phyloP scores from a whole-genome alignment of 768 basidiomycete genomes.

The Rhizopogon sp. region DNA sequence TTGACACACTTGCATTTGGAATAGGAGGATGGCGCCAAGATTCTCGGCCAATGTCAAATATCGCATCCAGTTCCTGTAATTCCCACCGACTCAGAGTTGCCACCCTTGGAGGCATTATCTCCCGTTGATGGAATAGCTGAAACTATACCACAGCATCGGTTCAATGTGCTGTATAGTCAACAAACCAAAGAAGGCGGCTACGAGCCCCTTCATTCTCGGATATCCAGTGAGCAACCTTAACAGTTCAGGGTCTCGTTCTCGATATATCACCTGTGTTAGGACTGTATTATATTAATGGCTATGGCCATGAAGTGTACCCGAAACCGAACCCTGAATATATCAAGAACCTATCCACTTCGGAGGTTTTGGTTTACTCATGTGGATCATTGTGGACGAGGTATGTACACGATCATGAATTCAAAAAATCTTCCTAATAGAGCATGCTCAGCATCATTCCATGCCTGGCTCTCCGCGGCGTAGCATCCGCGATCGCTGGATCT shows the following conservation, averaged over 20 bases:
- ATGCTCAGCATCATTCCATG: slow-evolving; percentile 79
- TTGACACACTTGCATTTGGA: slow-evolving; percentile 6
- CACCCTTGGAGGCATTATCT: slow-evolving; percentile 33
- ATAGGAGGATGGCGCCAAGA: slow-evolving; percentile 67
- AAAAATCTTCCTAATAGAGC: slow-evolving; percentile 5
- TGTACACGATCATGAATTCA: slow-evolving; percentile 9
- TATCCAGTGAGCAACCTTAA: slow-evolving; percentile 50
- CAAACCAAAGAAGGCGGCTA: slow-evolving; percentile 43
- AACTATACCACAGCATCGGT: slow-evolving; percentile 33
- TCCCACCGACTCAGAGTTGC: slow-evolving; percentile 25
- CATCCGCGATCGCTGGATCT: slow-evolving; percentile 71
- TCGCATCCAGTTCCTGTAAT: slow-evolving; percentile 60
- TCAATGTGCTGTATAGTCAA: slow-evolving; percentile 66
- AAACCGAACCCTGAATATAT: slow-evolving; percentile 81
- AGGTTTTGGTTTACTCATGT: slow-evolving; percentile 84
- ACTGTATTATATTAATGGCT: slow-evolving; percentile 85
- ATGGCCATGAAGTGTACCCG: slow-evolving; percentile 90
- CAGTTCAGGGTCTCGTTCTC: background rate
- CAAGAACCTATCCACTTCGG: slow-evolving; percentile 49
- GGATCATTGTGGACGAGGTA: slow-evolving; percentile 94
- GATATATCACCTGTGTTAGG: slow-evolving; percentile 34
- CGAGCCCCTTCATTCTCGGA: slow-evolving; percentile 54
- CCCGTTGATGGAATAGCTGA: slow-evolving; percentile 53
- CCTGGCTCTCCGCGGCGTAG: slow-evolving; percentile 79
- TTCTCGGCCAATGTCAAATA: slow-evolving; percentile 92